Conservation (phyloP, 2,329 filamentous ascomycete species). For the Aspergillus arachidicola region DNA sequence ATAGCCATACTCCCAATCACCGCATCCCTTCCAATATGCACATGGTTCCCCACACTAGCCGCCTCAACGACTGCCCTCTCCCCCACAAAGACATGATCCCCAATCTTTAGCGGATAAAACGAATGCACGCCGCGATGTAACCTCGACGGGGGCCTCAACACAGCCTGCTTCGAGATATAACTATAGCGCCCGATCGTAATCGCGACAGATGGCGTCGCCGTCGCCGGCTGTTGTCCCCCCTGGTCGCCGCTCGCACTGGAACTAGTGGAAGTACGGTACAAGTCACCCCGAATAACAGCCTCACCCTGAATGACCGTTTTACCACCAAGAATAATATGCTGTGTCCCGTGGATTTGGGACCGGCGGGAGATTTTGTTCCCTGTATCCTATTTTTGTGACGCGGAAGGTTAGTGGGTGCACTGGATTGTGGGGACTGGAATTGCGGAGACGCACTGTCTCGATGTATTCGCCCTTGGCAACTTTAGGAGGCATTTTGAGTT, state of each 20-base stretch:
- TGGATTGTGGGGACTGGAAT: constrained; percentile 9
- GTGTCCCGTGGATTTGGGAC: constrained; percentile 87
- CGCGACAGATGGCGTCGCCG: constrained; percentile 47
- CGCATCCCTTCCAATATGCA: constrained; percentile 77
- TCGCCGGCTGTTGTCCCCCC: constrained; percentile 20
- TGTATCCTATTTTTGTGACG: constrained; percentile 67
- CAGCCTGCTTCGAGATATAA: constrained; percentile 76
- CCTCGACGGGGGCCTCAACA: constrained; percentile 80
- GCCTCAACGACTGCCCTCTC: constrained; percentile 76
- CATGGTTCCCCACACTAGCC: constrained; percentile 79
- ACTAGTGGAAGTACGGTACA: constrained; percentile 58
- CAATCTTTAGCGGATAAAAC: constrained; percentile 85
- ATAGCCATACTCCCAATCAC: constrained; percentile 85
- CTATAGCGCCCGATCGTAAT: constrained; percentile 91
- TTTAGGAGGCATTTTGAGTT: constrained; percentile 68
- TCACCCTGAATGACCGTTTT: constrained; percentile 96
- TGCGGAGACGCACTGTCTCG: constrained; percentile 70
- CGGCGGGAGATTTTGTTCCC: constrained; percentile 98
- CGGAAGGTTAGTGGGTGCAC: constrained; percentile 6
- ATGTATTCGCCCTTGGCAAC: constrained; percentile 90
- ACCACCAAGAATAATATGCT: constrained; percentile 96
- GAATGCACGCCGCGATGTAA: constrained; percentile 68
- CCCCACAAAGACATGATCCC: constrained; percentile 92
- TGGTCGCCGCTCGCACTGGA: constrained; percentile 25
- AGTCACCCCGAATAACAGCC: constrained; percentile 89